These are phyloP conservation scores for Paramarasmius palmivorus DNA, from an alignment of 1,284 basidiomycete genomes.

Conservation along the genomic window DNA sequence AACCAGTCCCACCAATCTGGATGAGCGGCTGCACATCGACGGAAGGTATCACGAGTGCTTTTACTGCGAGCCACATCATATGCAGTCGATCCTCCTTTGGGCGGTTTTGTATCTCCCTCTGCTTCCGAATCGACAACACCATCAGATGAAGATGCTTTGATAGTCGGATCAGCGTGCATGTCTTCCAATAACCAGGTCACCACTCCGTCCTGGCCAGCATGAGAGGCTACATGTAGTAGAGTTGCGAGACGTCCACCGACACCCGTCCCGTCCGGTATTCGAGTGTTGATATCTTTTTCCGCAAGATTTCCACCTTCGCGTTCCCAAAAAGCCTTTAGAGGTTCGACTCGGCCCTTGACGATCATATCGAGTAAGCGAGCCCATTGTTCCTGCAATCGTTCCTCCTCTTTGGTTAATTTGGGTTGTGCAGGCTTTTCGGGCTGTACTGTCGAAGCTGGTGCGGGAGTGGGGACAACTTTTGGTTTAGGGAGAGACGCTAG, in stretches of 20 bases:
- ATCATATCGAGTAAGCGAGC: conserved; percentile 86
- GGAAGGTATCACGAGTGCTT: conserved; percentile 81
- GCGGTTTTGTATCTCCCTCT: conserved; percentile 31
- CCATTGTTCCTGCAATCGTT: conserved; percentile 76
- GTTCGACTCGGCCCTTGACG: conserved; percentile 79
- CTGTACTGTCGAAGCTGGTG: conserved; percentile 25
- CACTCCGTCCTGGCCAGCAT: conserved; percentile 77
- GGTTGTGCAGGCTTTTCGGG: conserved; percentile 50
- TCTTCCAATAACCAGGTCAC: conserved; percentile 82
- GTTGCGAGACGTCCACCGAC: conserved; percentile 49
- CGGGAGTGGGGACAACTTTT: conserved; percentile 43
- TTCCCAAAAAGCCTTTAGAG: conserved; percentile 80
- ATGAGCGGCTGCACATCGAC: conserved; percentile 79
- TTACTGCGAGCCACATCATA: conserved; percentile 84
- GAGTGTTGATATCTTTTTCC: conserved; percentile 48
- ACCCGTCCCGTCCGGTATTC: conserved; percentile 68
- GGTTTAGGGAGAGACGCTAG: conserved; percentile 84
- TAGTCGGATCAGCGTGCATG: conserved; percentile 81
- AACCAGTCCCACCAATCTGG: conserved; percentile 94
- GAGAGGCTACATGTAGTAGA: conserved; percentile 78
- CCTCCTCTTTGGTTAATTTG: conserved; percentile 79
- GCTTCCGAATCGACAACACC: conserved; percentile 24
- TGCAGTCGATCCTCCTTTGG: conserved; percentile 69
- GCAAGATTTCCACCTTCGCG: conserved; percentile 67
- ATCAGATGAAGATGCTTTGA: conserved; percentile 44